A percentile compares a stretch with the other conserved stretches of the same genome.
phyloP scores from a whole-genome alignment of 1,284 basidiomycete species.

The Kwoniella shivajii region DNA sequence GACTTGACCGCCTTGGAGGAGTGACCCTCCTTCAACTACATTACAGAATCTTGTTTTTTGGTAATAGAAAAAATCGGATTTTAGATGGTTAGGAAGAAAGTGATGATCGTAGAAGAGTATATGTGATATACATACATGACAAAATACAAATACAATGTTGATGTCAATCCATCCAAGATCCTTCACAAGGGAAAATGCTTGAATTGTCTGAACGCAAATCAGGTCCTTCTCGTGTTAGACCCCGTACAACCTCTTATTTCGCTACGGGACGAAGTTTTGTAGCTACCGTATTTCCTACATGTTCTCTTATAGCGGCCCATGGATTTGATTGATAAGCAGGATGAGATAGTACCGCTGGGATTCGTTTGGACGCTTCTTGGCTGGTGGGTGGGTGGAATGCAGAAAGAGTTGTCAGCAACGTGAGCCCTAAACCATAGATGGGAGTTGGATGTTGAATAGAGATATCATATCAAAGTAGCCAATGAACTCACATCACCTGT shows the following conservation, averaged over 20 bases:
- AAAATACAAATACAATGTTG: not conserved
- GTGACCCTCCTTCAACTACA: no score
- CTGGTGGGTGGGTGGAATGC: conserved; percentile 29
- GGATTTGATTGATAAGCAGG: conserved; percentile 51
- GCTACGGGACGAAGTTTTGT: conserved; percentile 11
- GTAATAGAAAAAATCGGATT: no score
- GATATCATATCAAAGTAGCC: not conserved
- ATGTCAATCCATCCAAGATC: no score
- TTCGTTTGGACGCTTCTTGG: conserved; percentile 37
- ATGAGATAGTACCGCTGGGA: conserved; percentile 49
- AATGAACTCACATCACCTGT: conserved; percentile 48
- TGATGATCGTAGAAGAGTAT: not conserved
- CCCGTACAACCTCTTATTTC: not conserved
- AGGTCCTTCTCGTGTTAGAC: no score
- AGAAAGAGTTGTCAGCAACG: not conserved
- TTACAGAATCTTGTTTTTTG: no score
- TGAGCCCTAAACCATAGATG: no score
- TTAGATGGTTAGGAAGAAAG: not conserved
- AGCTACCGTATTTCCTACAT: conserved; percentile 49
- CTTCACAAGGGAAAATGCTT: no score
- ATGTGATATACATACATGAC: no score
- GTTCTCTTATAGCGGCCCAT: conserved; percentile 52
- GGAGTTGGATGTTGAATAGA: not conserved
- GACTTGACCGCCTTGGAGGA: no score
- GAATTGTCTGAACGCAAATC: not conserved